phyloP scores from a whole-genome alignment of 2,329 filamentous ascomycete species.

The Sporothrix dimorphospora region DNA sequence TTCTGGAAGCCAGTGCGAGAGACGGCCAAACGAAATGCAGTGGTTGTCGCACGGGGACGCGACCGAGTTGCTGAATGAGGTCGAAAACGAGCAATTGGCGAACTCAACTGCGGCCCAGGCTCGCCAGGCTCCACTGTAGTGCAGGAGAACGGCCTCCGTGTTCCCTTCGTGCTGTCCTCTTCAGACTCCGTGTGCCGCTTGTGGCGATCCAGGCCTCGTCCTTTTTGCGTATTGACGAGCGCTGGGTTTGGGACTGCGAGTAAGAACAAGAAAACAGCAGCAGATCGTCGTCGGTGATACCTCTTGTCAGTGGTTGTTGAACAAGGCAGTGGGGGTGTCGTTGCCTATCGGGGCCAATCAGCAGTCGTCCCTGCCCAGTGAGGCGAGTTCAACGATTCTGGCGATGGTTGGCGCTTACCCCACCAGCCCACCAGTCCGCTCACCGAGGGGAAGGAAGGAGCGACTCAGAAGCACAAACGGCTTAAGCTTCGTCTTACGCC shows the following conservation, averaged over 20 bases:
- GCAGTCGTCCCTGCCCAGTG: not conserved
- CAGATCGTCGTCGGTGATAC: not conserved
- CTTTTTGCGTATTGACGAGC: not conserved
- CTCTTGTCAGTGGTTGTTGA: not conserved
- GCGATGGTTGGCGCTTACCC: not conserved
- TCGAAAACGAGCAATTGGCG: not conserved
- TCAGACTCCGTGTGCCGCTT: not conserved
- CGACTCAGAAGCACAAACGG: not conserved
- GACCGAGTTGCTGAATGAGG: not conserved
- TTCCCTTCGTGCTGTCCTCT: not conserved
- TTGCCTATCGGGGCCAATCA: constrained; percentile 1
- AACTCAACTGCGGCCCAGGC: not conserved
- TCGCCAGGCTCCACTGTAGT: not conserved
- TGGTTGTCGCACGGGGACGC: constrained; percentile 1
- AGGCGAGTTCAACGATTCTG: not conserved
- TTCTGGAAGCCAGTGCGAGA: not conserved
- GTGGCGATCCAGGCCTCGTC: not conserved
- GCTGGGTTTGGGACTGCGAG: not conserved
- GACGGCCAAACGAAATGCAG: not conserved
- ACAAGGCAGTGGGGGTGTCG: not conserved
- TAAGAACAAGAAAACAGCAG: not conserved
- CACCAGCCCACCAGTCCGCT: no score
- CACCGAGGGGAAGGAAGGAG: constrained; percentile 16
- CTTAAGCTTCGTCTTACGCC: not conserved
- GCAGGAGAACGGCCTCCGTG: not conserved